Evolutionary conservation across 805 yeast genomes (phyloP).

Genomic region (Ogataea dorogensis): DNA sequence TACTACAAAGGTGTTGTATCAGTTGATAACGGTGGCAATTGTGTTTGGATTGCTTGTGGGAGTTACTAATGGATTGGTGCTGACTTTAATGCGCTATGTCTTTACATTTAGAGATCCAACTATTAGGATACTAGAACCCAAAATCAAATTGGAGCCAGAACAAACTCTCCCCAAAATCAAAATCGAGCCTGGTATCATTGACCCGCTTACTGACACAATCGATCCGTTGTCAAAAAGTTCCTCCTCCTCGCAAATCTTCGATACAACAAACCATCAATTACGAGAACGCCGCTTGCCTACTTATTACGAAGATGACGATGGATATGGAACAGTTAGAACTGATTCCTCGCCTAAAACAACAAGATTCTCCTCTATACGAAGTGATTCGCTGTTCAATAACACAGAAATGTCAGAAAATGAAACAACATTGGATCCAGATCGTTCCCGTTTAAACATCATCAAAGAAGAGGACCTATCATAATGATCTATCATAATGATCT

Average conservation of each 20-base stretch:
- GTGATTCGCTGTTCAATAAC: constrained; percentile 16
- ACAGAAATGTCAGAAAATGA: constrained; percentile 6
- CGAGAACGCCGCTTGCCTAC: constrained; percentile 16
- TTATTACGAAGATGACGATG: constrained; percentile 27
- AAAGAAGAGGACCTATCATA: constrained; percentile 14
- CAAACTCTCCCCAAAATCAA: neutral
- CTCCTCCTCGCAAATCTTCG: constrained; percentile 10
- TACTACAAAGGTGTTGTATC: constrained; percentile 22
- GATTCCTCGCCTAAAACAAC: constrained; percentile 12
- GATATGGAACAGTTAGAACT: constrained; percentile 19
- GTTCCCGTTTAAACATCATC: constrained; percentile 13
- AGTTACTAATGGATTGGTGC: constrained; percentile 14
- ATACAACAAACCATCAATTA: constrained; percentile 5
- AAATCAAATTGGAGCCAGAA: neutral
- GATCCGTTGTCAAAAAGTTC: constrained; percentile 1
- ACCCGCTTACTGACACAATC: constrained; percentile 1
- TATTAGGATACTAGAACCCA: constrained; percentile 2
- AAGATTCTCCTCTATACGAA: constrained; percentile 14
- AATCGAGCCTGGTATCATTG: neutral
- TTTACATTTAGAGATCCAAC: constrained; percentile 11
- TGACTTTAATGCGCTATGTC: constrained; percentile 18
- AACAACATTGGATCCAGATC: constrained; percentile 13
- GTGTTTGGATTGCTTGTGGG: constrained; percentile 26
- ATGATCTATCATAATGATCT: constrained; percentile 2
- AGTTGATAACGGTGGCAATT: constrained; percentile 23